Evolutionary conservation across 805 yeast species (phyloP), one percentile per base, ranked within the genome.

Genomic region (Ascoidea asiatica): DNA sequence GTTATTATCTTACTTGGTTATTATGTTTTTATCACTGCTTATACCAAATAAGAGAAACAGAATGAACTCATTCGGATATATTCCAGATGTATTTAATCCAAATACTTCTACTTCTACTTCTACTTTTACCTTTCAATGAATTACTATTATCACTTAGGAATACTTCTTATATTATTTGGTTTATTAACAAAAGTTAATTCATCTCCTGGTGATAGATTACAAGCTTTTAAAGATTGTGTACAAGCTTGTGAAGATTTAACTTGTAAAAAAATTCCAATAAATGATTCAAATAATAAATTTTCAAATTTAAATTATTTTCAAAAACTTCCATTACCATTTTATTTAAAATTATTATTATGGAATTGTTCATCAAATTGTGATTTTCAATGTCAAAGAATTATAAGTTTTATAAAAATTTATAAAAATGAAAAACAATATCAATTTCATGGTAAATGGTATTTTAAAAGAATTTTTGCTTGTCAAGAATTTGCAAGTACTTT

Each of bases 371-470:
- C 79, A 22, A 79, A 92, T 56, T 92, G 98, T 62, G 97, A 92
- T 62, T 92, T 92, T 60, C 82, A 79, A 53, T 92, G 98, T 59
- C 97, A 92, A 60, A 78, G 87, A 45, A 57, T 75, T 6, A 66
- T 90, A 40, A 88, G 95, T 0, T 54, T 56, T 1, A 64, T 72
- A 37, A 66, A 95, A 19, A 61, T 64, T 15, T 51, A 46, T 0
- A 50, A 62, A 2, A 67, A 70, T n/a, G 68, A 72, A 47, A 79
- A 77, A 45, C 64, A 86, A 0, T 70, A 71, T 38, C 98, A 92
- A 59, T 92, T 86, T 63, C 96, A 92, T 60, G 98, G 98, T 0
- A 92, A 92, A 64, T 92, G 98, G 98, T 97, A 97, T 2, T 92
- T 92, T 55, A 49, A 67, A 17, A 69, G 98, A 42, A 56, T 83